Percentiles rank a stretch among this genome's conserved stretches.
Conservation (phyloP, 2,329 filamentous ascomycete genomes). For the Orbilia blumenaviensis region DNA sequence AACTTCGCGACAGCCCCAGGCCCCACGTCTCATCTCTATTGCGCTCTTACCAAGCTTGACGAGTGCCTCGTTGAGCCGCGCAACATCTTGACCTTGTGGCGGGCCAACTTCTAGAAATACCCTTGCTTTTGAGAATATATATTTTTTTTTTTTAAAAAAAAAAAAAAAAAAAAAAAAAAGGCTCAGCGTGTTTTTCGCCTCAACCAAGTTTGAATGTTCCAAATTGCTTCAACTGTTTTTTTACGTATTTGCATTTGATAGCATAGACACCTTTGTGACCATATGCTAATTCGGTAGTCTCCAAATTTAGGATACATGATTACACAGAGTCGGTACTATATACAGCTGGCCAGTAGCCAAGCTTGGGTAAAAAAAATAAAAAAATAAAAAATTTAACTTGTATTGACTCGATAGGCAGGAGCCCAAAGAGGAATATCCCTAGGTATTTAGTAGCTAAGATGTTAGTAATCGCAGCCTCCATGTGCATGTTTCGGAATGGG, state of each 20-base stretch:
- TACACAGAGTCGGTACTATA: too few species aligned
- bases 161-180: conserved; percentile 14
- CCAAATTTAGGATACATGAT: too few species aligned
- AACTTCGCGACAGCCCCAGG: conserved; percentile 25
- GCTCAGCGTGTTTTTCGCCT: neutral
- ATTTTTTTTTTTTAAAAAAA: conserved; percentile 14
- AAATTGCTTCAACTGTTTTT: conserved; percentile 5
- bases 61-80: conserved; percentile 23
- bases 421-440: too few species aligned
- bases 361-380: too few species aligned
- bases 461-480: neutral
- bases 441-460: too few species aligned
- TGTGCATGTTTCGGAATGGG: neutral
- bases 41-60: conserved; percentile 28
- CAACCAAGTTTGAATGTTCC: conserved; percentile 15
- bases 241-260: conserved; percentile 29
- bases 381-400: too few species aligned
- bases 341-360: too few species aligned
- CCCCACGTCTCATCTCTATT: conserved; percentile 20
- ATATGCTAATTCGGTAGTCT: too few species aligned
- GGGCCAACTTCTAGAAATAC: neutral
- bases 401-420: too few species aligned
- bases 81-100: neutral
- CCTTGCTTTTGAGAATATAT: conserved; percentile 14
- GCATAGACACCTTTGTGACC: too few species aligned